Base-by-base conservation (phyloP, 208 protist species). In the Endotrypanum monterogeii region DNA sequence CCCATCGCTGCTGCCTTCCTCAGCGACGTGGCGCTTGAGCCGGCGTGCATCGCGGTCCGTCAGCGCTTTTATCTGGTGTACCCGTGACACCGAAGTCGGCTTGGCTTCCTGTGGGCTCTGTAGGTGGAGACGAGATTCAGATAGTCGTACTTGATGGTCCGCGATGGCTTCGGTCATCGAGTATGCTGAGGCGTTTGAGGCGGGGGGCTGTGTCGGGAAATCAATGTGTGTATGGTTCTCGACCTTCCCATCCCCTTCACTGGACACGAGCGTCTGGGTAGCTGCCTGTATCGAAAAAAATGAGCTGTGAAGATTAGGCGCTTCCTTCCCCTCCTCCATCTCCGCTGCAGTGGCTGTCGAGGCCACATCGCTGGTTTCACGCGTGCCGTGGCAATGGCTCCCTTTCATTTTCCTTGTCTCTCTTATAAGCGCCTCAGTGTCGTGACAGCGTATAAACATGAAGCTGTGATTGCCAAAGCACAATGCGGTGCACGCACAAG, bases 401-500 rank as follows among this genome's bases (percentile, higher is more conserved):
- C 71, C 68, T 1, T 37, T 58, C 41, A 16, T 51, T 4, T 44
- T 20, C 44, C 76, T 51, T 1, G 71, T 57, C 16, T 67, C 74
- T 6, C 63, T 68, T n/a, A 85, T 68, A 8, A 85, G 67, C 5
- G 62, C 67, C 58, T 76, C 73, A 2, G 81, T 76, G 71, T 83
- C 74, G 46, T 51, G 58, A 69, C 81, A 83, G 3, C 71, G 52
- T 11, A 88, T 76, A 70, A 96, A 96, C 62, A 93, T 86, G 71
- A 96, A 94, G 28, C 91, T 92, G 32, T 83, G 82, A 37, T 94
- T 96, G 37, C 89, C 92, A 74, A 96, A 94, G 68, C 92, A 96
- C 28, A 82, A 60, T 0, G 60, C 68, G 44, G 79, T 66, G 80
- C 93, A 89, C 20, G 54, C 71, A 65, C 92, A 96, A 18, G 69